Percentiles rank a stretch among this genome's conserved stretches.
Conservation (phyloP, 306 rosid genomes). For the Cucurbita maxima region DNA sequence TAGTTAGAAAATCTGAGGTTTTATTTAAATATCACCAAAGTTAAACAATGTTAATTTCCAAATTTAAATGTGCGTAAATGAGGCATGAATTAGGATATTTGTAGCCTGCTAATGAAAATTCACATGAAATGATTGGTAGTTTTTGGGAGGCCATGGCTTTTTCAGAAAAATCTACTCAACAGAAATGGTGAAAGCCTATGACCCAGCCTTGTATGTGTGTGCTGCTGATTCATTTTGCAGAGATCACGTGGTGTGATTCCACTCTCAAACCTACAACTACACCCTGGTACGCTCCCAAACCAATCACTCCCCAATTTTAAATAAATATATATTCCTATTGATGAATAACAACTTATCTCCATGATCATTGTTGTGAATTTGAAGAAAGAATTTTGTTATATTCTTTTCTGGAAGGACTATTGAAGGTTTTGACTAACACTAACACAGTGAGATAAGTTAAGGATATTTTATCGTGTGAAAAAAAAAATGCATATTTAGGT, state of each 20-base stretch:
- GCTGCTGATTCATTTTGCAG: neutral
- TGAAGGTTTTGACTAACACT: neutral
- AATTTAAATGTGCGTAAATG: neutral
- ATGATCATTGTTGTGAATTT: no score
- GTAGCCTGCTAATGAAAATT: neutral
- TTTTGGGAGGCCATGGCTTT: neutral
- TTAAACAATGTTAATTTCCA: no score
- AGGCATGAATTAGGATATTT: neutral
- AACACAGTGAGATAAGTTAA: no score
- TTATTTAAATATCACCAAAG: neutral
- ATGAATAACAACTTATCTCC: no score
- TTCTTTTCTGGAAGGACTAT: no score
- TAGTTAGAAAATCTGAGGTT: neutral
- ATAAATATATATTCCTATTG: no score
- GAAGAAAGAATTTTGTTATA: no score
- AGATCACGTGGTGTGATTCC: constrained; percentile 1
- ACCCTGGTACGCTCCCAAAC: no score
- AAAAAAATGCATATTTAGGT: neutral
- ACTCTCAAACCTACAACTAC: neutral
- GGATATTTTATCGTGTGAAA: no score
- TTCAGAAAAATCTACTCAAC: neutral
- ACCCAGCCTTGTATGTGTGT: neutral
- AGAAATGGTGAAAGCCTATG: neutral
- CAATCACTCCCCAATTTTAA: no score
- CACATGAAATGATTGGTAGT: neutral